A percentile compares a stretch with the other conserved stretches of the same genome.
Conservation (phyloP, 805 yeast species). For the Spencermartinsiella europaea region DNA sequence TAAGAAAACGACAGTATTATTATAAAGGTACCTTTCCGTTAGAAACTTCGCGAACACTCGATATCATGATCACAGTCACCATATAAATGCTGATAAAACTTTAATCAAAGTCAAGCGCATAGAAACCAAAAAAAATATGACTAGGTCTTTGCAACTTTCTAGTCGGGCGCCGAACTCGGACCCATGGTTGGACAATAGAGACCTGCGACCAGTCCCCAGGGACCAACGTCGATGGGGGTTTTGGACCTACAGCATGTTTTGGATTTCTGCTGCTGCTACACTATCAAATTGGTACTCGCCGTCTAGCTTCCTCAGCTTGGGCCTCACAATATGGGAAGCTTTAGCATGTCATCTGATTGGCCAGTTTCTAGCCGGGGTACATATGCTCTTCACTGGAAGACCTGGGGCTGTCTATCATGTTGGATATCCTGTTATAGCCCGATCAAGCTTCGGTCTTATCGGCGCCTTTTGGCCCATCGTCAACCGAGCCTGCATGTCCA, state of each 20-base stretch:
- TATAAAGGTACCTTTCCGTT: too few species aligned
- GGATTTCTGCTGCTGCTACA: slow-evolving; percentile 16
- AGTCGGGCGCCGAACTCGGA: neutral
- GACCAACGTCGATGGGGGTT: slow-evolving; percentile 12
- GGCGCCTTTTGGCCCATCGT: slow-evolving; percentile 17
- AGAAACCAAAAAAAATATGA: too few species aligned
- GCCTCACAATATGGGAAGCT: slow-evolving; percentile 14
- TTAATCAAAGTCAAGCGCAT: too few species aligned
- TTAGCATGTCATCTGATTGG: slow-evolving; percentile 15
- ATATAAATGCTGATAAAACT: too few species aligned
- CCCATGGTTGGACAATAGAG: slow-evolving; percentile 13
- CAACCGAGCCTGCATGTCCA: slow-evolving; percentile 13
- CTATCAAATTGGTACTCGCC: slow-evolving; percentile 16
- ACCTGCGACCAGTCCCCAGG: slow-evolving; percentile 12
- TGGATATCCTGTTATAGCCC: slow-evolving; percentile 17
- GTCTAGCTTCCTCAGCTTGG: slow-evolving; percentile 8
- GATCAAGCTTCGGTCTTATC: slow-evolving; percentile 15
- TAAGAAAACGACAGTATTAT: too few species aligned
- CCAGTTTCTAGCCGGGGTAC: slow-evolving; percentile 12
- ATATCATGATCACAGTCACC: too few species aligned
- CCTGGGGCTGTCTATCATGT: slow-evolving; percentile 17
- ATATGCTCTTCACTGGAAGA: slow-evolving; percentile 14
- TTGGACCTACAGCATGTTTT: slow-evolving; percentile 12
- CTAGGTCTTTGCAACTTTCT: too few species aligned
- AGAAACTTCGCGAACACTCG: too few species aligned